These are phyloP conservation scores for Boletus sp. DNA, from an alignment of 1,284 basidiomycete genomes.

Conservation along the genomic window DNA sequence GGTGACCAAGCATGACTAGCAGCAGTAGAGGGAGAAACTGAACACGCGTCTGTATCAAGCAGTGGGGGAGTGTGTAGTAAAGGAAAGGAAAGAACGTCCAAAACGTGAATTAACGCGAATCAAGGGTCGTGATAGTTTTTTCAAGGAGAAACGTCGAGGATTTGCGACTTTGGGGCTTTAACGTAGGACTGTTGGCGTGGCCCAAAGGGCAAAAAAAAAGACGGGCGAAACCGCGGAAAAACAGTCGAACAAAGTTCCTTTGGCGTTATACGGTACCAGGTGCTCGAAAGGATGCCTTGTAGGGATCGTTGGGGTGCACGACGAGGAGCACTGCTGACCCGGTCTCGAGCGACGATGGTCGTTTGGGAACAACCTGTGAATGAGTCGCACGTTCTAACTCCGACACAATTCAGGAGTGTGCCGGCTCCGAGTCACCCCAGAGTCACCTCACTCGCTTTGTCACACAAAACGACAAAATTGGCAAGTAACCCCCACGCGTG, in stretches of 20 bases:
- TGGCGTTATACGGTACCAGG: background rate
- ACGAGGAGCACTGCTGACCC: slow-evolving; percentile 18
- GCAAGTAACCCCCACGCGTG: background rate
- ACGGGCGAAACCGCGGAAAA: slow-evolving; percentile 16
- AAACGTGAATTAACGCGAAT: slow-evolving; percentile 31
- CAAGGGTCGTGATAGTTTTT: slow-evolving; percentile 8
- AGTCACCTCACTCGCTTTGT: too few relatives aligned
- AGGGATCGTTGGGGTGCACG: slow-evolving; percentile 9
- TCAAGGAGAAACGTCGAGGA: slow-evolving; percentile 6
- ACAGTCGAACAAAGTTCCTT: slow-evolving; percentile 3
- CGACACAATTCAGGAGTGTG: slow-evolving; percentile 29
- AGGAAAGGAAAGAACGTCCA: slow-evolving; percentile 1
- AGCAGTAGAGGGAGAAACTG: background rate
- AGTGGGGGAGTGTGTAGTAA: slow-evolving; percentile 5
- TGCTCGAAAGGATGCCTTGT: slow-evolving; percentile 3
- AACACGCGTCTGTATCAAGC: slow-evolving; percentile 19
- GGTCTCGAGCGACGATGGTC: slow-evolving; percentile 32
- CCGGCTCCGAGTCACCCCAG: slow-evolving; percentile 24
- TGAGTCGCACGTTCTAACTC: slow-evolving; percentile 33
- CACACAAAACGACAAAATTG: background rate
- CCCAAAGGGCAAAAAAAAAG: slow-evolving; percentile 18
- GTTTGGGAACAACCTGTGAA: slow-evolving; percentile 37
- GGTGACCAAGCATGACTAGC: slow-evolving; percentile 69
- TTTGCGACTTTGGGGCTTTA: slow-evolving; percentile 23
- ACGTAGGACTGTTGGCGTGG: background rate